These are phyloP conservation scores for Populus hybrid DNA, from an alignment of 441 rosid species.

Conservation along the genomic window DNA sequence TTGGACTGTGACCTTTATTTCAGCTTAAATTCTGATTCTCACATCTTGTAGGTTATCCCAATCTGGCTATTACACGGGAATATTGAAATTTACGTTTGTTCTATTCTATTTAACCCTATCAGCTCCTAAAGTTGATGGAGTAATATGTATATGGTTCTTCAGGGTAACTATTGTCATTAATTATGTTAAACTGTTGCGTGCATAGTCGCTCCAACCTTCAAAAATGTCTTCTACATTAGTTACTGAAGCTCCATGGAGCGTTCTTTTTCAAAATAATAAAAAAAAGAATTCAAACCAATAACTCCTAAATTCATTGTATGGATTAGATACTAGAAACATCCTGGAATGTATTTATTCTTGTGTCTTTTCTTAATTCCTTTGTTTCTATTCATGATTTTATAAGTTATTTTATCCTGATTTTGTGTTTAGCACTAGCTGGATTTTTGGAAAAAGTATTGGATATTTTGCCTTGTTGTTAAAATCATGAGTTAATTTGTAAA, in stretches of 20 bases:
- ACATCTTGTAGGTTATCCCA: not conserved
- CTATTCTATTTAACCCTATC: not conserved
- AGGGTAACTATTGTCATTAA: not conserved
- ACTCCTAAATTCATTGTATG: no score
- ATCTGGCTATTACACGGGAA: not conserved
- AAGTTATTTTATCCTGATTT: not conserved
- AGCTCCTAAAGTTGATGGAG: not conserved
- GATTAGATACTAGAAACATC: no score
- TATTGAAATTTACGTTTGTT: not conserved
- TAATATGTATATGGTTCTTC: not conserved
- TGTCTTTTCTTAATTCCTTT: not conserved
- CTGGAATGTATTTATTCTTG: no score
- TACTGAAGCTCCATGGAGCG: no score
- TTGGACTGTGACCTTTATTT: not conserved
- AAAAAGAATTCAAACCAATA: no score
- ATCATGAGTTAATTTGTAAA: no score
- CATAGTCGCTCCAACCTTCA: not conserved
- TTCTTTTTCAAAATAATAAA: no score
- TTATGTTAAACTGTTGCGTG: no score
- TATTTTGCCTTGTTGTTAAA: no score
- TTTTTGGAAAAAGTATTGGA: no score
- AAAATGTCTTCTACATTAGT: not conserved
- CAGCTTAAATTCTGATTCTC: conserved; percentile 3
- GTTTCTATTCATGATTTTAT: not conserved
- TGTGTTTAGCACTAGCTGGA: not conserved